Evolutionary conservation across 306 rosid species (phyloP).

Genomic region (Hippophae rhamnoides): DNA sequence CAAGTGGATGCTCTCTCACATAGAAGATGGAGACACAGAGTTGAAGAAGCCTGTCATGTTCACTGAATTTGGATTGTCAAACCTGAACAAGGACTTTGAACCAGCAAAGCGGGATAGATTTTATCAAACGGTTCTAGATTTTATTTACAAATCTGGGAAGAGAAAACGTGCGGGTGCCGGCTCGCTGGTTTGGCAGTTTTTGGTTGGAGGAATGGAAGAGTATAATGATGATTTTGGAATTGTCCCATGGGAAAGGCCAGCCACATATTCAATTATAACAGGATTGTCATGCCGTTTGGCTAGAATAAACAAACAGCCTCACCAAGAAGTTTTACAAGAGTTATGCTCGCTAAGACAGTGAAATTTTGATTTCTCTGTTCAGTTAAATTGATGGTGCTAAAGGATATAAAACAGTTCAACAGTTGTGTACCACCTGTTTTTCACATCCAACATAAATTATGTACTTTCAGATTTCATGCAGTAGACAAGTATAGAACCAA

Average conservation of each 20-base stretch:
- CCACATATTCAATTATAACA: constrained; percentile 41
- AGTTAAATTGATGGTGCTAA: constrained; percentile 9
- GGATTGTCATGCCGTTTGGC: constrained; percentile 76
- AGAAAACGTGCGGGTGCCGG: constrained; percentile 69
- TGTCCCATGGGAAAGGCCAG: constrained; percentile 53
- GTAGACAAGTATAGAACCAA: constrained; percentile 15
- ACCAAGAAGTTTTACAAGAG: constrained; percentile 36
- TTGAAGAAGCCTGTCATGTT: constrained; percentile 80
- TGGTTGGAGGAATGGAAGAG: constrained; percentile 74
- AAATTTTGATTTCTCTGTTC: constrained; percentile 10
- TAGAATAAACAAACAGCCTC: constrained; percentile 38
- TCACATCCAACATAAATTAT: constrained; percentile 18
- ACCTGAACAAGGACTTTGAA: constrained; percentile 46
- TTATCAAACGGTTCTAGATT: constrained; percentile 45
- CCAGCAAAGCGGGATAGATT: constrained; percentile 49
- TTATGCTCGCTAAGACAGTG: constrained; percentile 37
- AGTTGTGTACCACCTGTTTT: constrained; percentile 23
- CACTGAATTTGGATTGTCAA: constrained; percentile 80
- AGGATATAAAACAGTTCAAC: constrained; percentile 16
- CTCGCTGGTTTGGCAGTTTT: constrained; percentile 75
- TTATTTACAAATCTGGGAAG: constrained; percentile 72
- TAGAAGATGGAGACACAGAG: constrained; percentile 72
- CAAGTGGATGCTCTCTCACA: constrained; percentile 94
- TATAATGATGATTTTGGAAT: constrained; percentile 75
- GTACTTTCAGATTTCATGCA: constrained; percentile 14